Base-by-base conservation (phyloP, 495 filamentous ascomycete genomes). In the Penicillium taxi region DNA sequence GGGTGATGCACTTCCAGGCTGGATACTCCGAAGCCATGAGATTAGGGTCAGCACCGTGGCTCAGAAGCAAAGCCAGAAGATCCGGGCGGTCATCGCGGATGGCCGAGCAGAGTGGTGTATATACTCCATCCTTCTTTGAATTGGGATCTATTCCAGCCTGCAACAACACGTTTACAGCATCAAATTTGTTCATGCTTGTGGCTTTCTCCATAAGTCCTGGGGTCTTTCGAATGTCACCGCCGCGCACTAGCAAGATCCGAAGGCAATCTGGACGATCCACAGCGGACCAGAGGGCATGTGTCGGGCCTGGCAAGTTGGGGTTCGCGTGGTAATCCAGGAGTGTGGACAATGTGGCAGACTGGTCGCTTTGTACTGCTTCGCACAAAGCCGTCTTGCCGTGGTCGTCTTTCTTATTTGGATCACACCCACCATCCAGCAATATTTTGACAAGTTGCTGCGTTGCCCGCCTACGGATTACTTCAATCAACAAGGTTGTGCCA, bases 1-100 rank as follows among this genome's bases (percentile, higher is more conserved):
- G 73, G 3, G 73, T 76, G 7, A 76, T 55, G 47, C 73, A 76
- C 40, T 76, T 74, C 58, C 66, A 75, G 11, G 63, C 56, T 2
- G 73, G 71, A 44, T 73, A 74, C 39, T 74, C 70, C n/a, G 63
- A 63, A 18, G 71, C 69, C 32, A 58, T 56, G 8, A 67, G 38
- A 38, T 76, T 78, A 4, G 74, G 70, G 47, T 74, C 64, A 8
- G 72, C 73, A 9, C 69, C 67, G 24, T 63, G 58, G 9, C 50
- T 42, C 11, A 76, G 59, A 1, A 78, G 59, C 6, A 74, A 55
- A 16, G 61, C 41, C 8, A 78, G 56, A 31, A 78, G 69, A 44
- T 72, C 66, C 11, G 56, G 34, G 20, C 66, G 57, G 36, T 75
- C 64, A 36, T 75, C 69, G 19, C 73, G 67, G 45, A 77, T 75